Evolutionary conservation across 371 early-diverging fungal species (phyloP).

Genomic region (Zychaea mexicana): DNA sequence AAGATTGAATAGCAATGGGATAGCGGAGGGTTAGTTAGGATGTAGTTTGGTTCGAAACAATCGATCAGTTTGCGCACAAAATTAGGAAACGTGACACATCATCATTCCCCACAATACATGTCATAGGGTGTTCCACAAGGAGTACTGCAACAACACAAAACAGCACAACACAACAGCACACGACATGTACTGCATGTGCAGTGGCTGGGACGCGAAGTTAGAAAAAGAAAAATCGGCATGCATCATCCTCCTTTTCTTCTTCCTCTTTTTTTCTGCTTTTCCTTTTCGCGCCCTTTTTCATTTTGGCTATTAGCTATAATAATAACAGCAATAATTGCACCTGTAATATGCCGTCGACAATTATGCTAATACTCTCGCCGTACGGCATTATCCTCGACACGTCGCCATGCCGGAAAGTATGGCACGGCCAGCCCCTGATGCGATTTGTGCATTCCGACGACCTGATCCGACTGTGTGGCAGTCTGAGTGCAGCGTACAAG

Average conservation of each 20-base stretch:
- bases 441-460: slow-evolving; percentile 28
- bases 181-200: neutral
- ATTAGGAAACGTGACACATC: neutral
- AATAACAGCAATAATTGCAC: neutral
- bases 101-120: slow-evolving; percentile 1
- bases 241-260: neutral
- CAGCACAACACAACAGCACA: neutral
- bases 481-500: slow-evolving; percentile 18
- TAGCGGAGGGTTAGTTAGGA: too few species aligned
- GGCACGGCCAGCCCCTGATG: slow-evolving; percentile 21
- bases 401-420: neutral
- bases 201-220: too few species aligned
- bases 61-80: neutral
- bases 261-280: neutral
- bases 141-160: too few species aligned
- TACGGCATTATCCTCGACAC: slow-evolving; percentile 19
- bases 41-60: too few species aligned
- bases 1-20: too few species aligned
- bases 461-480: slow-evolving; percentile 13
- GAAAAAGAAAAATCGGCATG: neutral
- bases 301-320: neutral
- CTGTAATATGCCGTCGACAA: neutral
- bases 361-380: slow-evolving; percentile 11
- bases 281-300: too few species aligned
- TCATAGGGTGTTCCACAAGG: slow-evolving; percentile 1